Evolutionary conservation across 306 rosid genomes (phyloP), one percentile per base, ranked within the genome.

Genomic region (Echinosophora koreensis): DNA sequence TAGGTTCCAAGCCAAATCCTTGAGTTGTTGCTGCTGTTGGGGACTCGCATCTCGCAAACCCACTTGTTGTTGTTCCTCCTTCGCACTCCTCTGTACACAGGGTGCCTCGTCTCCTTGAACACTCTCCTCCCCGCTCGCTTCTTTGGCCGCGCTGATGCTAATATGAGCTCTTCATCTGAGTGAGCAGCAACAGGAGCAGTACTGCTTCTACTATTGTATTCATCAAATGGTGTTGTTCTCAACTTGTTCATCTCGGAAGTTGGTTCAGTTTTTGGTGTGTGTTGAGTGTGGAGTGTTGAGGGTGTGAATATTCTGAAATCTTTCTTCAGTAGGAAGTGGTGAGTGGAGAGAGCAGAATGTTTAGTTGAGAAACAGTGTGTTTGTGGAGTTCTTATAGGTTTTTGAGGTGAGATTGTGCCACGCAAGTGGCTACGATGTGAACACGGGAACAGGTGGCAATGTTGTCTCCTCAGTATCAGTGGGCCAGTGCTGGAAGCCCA

Each of bases 1-100:
- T 90, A 90, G 0, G 98, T 95, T 9, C 98, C 98, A 1, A 95
- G 92, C 98, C 98, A 95, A 5, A 95, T 87, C 54, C 97, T 84
- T 0, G 89, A 14, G 41, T 89, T 92, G 59, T 60, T 84, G 62
- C 77, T 84, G 62, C 77, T 67, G 1, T 86, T 85, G 0, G 98
- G 98, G 27, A 90, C 92, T 0, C 98, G 86, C 28, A 95, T 70
- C 74, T 95, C 98, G 37, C 96, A 92, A 0, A 92, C 98, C 98
- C 97, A 95, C 77, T 88, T 95, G 86, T 88, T 76, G 4, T 87
- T 89, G 81, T 89, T 87, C 80, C 97, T 83, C 4, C 80, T 66
- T 0, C 98, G 63, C 9, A 95, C 92, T 7, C 98, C 98, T 2
- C 96, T 65, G 50, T 80, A 95, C 32, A 95, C 86, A 0, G 98